phyloP scores from a whole-genome alignment of 768 basidiomycete genomes.

The Mycena albidolilacea region DNA sequence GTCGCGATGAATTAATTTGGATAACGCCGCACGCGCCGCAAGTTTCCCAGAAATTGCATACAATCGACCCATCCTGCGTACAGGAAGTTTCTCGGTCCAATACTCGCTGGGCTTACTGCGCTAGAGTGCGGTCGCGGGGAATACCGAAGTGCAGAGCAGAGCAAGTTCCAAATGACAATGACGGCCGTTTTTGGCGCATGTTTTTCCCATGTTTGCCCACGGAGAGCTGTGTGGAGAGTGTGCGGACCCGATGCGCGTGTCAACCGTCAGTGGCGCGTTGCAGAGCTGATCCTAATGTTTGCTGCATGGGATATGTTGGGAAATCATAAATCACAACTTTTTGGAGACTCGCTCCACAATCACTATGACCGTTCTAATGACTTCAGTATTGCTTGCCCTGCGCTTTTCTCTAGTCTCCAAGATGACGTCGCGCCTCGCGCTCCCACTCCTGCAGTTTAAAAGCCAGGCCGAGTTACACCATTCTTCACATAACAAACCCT shows the following conservation, averaged over 20 bases:
- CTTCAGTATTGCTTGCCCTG: neutral
- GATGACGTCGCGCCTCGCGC: slow-evolving; percentile 32
- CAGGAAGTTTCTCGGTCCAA: too few relatives aligned
- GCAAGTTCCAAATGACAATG: neutral
- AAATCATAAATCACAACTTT: neutral
- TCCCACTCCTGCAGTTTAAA: slow-evolving; percentile 22
- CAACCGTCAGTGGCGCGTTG: neutral
- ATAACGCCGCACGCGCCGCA: too few relatives aligned
- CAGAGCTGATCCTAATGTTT: neutral
- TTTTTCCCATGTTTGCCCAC: neutral
- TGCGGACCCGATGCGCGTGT: neutral
- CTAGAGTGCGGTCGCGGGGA: too few relatives aligned
- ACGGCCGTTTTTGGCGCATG: neutral
- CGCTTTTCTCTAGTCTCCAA: slow-evolving; percentile 5
- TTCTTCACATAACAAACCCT: neutral
- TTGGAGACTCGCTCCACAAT: slow-evolving; percentile 31
- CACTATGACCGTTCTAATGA: slow-evolving; percentile 17
- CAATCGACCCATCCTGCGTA: too few relatives aligned
- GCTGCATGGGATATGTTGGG: neutral
- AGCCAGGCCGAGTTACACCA: neutral
- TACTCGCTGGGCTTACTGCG: too few relatives aligned
- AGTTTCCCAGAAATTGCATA: too few relatives aligned
- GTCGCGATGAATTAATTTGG: neutral
- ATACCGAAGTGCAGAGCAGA: too few relatives aligned
- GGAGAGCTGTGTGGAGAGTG: neutral